Base-by-base conservation (phyloP, 805 yeast species). In the Scheffersomyces spartinae region DNA sequence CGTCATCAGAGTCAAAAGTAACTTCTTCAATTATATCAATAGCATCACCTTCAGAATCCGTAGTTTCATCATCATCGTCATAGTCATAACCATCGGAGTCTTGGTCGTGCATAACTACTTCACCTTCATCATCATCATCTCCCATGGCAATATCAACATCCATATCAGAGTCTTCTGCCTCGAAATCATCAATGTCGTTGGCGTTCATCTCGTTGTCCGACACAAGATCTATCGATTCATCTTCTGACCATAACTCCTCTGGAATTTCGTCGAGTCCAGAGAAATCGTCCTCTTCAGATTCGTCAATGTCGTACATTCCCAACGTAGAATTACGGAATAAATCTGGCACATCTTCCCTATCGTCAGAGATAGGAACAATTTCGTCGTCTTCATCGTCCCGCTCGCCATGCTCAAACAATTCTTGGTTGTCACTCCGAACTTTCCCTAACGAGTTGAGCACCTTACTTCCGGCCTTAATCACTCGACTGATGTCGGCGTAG, bases 271-370 rank as follows among this genome's bases (percentile, higher is more conserved):
- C 75, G n/a, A n/a, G n/a, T n/a, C n/a, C n/a, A n/a, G n/a, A n/a
- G n/a, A n/a, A n/a, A n/a, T n/a, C n/a, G n/a, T n/a, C n/a, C 8
- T 70, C 78, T 17, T 74, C 79, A 22, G 70, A 69, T 34, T 72
- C 78, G 17, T 67, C 81, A 20, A 81, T 75, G 39, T 88, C 96
- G 45, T 79, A 88, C 93, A 88, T 86, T 2, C 95, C 96, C 20
- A 88, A 60, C 0, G 96, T 82, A 0, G 96, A 86, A 45, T 91
- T 86, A 20, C 78, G 61, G 49, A 88, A 74, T 42, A 86, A 58
- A 45, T 86, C 86, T 0, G 94, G 85, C 0, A 85, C 71, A 27
- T 83, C 88, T 27, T 79, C 93, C 16, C 64, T 45, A n/a, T 72
- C 81, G 12, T 53, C 64, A 12, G 52, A 56, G 10, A 18, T 21